A percentile compares a stretch with the other conserved stretches of the same genome.
Conservation (phyloP, 129 eudicot species). For the Gnaphalium uliginosum region DNA sequence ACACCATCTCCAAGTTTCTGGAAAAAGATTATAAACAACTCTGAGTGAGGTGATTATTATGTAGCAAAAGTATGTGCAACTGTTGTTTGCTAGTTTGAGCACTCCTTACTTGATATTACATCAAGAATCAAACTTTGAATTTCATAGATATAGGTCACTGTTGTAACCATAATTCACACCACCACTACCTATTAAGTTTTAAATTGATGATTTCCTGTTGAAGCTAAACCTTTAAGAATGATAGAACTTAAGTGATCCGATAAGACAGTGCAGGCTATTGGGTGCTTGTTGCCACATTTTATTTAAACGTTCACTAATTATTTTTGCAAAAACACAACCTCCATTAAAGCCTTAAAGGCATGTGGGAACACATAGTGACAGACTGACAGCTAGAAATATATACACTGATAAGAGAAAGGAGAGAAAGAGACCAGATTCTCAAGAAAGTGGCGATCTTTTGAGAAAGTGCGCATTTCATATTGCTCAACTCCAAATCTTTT, state of each 20-base stretch:
- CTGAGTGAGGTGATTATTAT: slow-evolving; percentile 8
- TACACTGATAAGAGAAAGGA: slow-evolving; percentile 19
- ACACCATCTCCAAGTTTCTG: slow-evolving; percentile 97
- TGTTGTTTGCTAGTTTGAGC: background rate
- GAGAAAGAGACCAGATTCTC: slow-evolving; percentile 79
- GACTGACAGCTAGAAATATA: slow-evolving; percentile 19
- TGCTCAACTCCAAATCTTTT: slow-evolving; percentile 96
- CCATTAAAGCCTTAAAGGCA: background rate
- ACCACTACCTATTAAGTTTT: background rate
- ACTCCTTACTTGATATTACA: background rate
- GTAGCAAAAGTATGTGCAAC: background rate
- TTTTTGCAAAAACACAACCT: background rate
- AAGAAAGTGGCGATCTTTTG: slow-evolving; percentile 71
- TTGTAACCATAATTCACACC: background rate
- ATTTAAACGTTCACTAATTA: background rate
- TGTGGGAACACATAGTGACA: slow-evolving; percentile 12
- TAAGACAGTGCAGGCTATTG: slow-evolving; percentile 5
- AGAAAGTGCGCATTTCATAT: slow-evolving; percentile 92
- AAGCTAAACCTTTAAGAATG: background rate
- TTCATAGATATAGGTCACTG: background rate
- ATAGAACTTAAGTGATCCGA: background rate
- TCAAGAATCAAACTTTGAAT: background rate
- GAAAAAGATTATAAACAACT: slow-evolving; percentile 9
- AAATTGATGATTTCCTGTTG: background rate
- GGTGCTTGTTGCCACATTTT: background rate